These are phyloP conservation scores for Yamadazyma aaseri DNA, from an alignment of 1,139 yeast genomes.

Conservation along the genomic window DNA sequence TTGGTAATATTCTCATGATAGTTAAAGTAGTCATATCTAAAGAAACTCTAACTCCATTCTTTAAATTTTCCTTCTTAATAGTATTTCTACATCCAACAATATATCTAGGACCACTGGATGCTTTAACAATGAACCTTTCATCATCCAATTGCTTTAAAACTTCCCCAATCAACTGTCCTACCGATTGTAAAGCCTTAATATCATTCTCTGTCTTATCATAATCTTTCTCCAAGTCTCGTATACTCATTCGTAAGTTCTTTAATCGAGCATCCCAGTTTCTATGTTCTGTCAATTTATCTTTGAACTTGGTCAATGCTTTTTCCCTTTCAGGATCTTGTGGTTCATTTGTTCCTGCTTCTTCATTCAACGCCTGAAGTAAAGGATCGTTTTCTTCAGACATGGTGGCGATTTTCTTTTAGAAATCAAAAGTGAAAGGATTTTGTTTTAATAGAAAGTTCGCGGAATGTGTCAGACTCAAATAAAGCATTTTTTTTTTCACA, in stretches of 20 bases:
- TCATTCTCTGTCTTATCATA: slow-evolving; percentile 95
- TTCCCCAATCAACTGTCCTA: slow-evolving; percentile 97
- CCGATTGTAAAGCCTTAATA: slow-evolving; percentile 93
- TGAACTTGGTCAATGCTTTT: slow-evolving; percentile 75
- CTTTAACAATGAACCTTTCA: slow-evolving; percentile 94
- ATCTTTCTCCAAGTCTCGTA: slow-evolving; percentile 80
- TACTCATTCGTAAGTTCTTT: slow-evolving; percentile 78
- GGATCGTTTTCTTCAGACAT: slow-evolving; percentile 20
- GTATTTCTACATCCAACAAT: slow-evolving; percentile 97
- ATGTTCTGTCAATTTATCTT: slow-evolving; percentile 86
- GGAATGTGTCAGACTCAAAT: neutral
- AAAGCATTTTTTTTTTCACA: neutral
- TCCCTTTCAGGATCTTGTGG: slow-evolving; percentile 68
- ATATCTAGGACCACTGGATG: slow-evolving; percentile 96
- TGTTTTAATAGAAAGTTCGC: neutral
- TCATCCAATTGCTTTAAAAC: slow-evolving; percentile 94
- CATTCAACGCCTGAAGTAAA: slow-evolving; percentile 18
- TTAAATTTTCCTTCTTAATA: slow-evolving; percentile 75
- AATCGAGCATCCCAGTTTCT: slow-evolving; percentile 92
- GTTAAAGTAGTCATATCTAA: slow-evolving; percentile 97
- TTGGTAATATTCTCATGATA: slow-evolving; percentile 93
- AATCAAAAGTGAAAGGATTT: neutral
- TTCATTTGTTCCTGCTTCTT: slow-evolving; percentile 8
- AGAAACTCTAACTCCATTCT: slow-evolving; percentile 95
- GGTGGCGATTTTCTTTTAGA: slow-evolving; percentile 13